Evolutionary conservation across 495 filamentous ascomycete species (phyloP), one percentile per base, ranked within the genome.

Genomic region (Neurospora tetrasperma): DNA sequence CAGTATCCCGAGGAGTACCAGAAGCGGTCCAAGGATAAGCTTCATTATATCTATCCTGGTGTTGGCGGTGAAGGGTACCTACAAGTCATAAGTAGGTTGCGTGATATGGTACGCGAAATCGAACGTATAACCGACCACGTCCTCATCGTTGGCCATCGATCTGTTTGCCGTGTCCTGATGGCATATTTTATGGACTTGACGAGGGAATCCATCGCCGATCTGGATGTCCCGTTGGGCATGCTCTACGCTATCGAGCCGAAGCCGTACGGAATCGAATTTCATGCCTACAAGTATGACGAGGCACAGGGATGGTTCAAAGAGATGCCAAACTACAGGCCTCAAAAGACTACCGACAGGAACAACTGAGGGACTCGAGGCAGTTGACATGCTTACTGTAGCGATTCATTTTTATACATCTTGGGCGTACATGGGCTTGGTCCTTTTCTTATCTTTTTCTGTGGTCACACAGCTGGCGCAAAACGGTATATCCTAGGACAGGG

Each of bases 61-160:
- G 91, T 95, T 31, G 96, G 96, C 5, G 96, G 96, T 39, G 96
- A 99, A 83, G 93, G 94, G 39, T 99, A 99, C 75, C 88, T 98
- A 14, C 95, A 98, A 80, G 92, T 99, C 71, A 97, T 99, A 83
- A 96, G 96, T 80, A 92, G 96, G 23, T 88, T 98, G 5, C 91
- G 93, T n/a, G 89, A 96, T 62, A 94, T 99, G 81, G 97, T 99
- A 74, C 92, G 96, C 73, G 96, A 99, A 83, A 90, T 97, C 59
- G 96, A 99, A 85, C 90, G 96, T 59, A 98, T 95, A 85, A 97
- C 92, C 10, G 96, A 99, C 77, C 95, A 98, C 79, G 91, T 97
- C 44, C 85, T 97, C 35, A 88, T 99, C 73, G 91, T 97, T 74
- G 92, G 91, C 18, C 96, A 99, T 80, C 91, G 96, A 12, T 94